Conservation (phyloP, 495 filamentous ascomycete species). For the Bacidia gigantensis region DNA sequence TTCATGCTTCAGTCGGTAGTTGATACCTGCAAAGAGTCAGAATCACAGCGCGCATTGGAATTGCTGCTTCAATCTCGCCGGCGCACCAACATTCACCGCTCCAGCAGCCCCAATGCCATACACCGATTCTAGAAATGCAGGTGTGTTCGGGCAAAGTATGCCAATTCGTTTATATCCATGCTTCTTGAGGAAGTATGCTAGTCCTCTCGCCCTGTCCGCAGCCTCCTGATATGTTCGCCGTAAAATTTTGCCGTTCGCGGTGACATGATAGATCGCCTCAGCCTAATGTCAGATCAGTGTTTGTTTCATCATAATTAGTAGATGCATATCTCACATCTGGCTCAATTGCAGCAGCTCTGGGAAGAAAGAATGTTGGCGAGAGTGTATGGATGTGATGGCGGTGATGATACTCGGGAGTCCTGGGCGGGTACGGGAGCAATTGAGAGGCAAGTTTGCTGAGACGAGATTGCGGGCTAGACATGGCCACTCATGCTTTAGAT, state of each 20-base stretch:
- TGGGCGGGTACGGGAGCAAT: constrained; percentile 34
- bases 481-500: constrained; percentile 13
- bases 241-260: constrained; percentile 59
- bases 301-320: not conserved
- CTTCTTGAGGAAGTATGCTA: constrained; percentile 75
- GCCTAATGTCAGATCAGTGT: constrained; percentile 31
- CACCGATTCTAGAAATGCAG: constrained; percentile 80
- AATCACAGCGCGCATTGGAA: not conserved
- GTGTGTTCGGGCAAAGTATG: constrained; percentile 81
- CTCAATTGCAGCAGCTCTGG: constrained; percentile 78
- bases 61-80: constrained; percentile 24
- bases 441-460: constrained; percentile 50
- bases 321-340: constrained; percentile 65
- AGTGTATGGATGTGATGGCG: constrained; percentile 61
- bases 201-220: constrained; percentile 69
- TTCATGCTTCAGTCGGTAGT: constrained; percentile 75
- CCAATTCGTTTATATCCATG: constrained; percentile 57
- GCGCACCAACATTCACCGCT: constrained; percentile 46
- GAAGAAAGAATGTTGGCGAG: constrained; percentile 80
- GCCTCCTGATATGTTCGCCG: constrained; percentile 64
- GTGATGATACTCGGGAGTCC: constrained; percentile 29
- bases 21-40: constrained; percentile 42
- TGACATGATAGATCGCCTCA: constrained; percentile 76
- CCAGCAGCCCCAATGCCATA: constrained; percentile 83
- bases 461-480: constrained; percentile 44